Base-by-base conservation (phyloP, 495 filamentous ascomycete species). In the Collariella sp. region DNA sequence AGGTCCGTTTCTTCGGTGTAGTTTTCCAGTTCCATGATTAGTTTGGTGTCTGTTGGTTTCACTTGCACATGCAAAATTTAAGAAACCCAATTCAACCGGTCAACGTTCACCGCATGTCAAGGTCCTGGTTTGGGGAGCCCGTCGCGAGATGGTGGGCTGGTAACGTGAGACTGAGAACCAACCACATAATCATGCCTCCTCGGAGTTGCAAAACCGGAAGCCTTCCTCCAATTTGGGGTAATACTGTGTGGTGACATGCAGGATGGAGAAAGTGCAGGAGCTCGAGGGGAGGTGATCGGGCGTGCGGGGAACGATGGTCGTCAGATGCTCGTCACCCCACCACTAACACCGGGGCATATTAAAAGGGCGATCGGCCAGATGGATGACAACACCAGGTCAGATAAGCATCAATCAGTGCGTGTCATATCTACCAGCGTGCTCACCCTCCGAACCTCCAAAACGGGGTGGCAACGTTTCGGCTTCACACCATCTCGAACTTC, bases 311-410 rank as follows among this genome's bases (percentile, higher is more conserved):
- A 55, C 3, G 9, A 26, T 34, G 46, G 44, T 55, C 46, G 39
- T 55, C 53, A 55, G 45, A 55, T 36, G 46, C 23, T 55, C 38
- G 44, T 55, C 53, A 55, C 45, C 39, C 53, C 53, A 55, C 46
- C 16, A 18, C 43, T 10, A 33, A n/a, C 15, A 18, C 48, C 22
- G n/a, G 9, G 6, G 6, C 15, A 15, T 18, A 43, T 10, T 23
- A 3, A 40, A n/a, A 1, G 18, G 3, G 31, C 7, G 15, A 26
- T 13, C 26, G 41, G 26, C 40, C 40, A 53, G 19, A 36, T 53
- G 18, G 29, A 46, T 36, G 29, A 29, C 50, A 16, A 38, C 41
- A 44, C 24, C 12, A 1, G 15, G 19, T 15, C 26, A 38, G 16
- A 15, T 11, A 39, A 20, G 10, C 16, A 1, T 10, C 36, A 33